Conservation (phyloP, 805 yeast genomes). For the Starmerella tilneyi region DNA sequence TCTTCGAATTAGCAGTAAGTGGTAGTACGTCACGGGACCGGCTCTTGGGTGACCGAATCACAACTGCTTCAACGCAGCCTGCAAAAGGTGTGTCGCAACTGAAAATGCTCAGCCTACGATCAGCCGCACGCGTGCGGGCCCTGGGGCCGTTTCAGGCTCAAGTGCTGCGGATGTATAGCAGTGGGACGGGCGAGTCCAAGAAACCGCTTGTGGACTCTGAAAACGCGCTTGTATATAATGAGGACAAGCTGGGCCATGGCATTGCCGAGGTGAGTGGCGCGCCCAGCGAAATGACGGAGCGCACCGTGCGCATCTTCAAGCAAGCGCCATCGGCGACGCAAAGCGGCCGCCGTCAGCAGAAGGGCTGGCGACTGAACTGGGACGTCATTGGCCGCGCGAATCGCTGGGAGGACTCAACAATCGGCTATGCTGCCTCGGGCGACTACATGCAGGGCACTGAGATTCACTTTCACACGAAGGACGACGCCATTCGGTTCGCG, state of each 20-base stretch:
- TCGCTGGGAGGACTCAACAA: constrained; percentile 82
- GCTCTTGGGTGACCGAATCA: neutral
- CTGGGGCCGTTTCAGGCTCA: constrained; percentile 1
- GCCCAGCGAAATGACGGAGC: constrained; percentile 50
- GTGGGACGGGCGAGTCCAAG: constrained; percentile 4
- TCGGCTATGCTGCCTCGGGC: constrained; percentile 71
- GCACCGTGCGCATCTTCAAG: constrained; percentile 67
- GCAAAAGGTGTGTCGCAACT: neutral
- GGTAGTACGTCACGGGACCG: neutral
- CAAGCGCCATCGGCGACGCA: constrained; percentile 77
- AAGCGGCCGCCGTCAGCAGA: constrained; percentile 42
- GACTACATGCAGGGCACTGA: constrained; percentile 73
- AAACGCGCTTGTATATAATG: constrained; percentile 18
- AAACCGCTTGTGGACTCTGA: constrained; percentile 6
- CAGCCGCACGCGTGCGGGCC: neutral
- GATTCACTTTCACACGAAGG: constrained; percentile 62
- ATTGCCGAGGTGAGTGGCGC: constrained; percentile 43
- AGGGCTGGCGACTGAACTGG: constrained; percentile 71
- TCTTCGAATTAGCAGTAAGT: too few species aligned
- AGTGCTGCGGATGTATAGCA: constrained; percentile 8
- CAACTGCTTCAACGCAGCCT: neutral
- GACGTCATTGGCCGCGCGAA: constrained; percentile 65
- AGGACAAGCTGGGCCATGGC: constrained; percentile 15
- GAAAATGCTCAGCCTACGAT: constrained; percentile 7
- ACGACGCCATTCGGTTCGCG: constrained; percentile 69